Evolutionary conservation across 2,329 filamentous ascomycete species (phyloP).

Genomic region (Zymoseptoria tritici): DNA sequence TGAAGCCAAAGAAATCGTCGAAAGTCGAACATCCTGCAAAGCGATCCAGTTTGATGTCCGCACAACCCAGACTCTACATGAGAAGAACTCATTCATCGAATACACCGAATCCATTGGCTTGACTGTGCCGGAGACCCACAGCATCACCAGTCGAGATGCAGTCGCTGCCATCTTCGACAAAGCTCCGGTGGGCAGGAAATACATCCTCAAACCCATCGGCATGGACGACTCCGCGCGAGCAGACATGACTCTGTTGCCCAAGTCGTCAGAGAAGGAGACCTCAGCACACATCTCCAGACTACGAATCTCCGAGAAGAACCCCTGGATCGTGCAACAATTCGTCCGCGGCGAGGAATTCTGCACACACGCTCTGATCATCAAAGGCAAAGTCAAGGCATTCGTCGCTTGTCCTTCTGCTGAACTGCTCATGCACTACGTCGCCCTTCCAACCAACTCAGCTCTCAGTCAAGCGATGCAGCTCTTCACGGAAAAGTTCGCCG

Average conservation of each 20-base stretch:
- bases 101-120: constrained; percentile 50
- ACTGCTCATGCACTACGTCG: constrained; percentile 59
- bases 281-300: constrained; percentile 48
- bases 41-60: constrained; percentile 56
- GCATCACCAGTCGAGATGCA: constrained; percentile 38
- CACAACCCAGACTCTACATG: constrained; percentile 52
- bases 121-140: constrained; percentile 36
- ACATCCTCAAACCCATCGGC: constrained; percentile 60
- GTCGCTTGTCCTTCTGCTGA: constrained; percentile 58
- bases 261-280: constrained; percentile 47
- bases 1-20: constrained; percentile 53
- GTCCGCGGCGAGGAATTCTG: constrained; percentile 60
- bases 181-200: constrained; percentile 36
- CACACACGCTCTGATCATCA: constrained; percentile 62
- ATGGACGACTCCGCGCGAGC: constrained; percentile 54
- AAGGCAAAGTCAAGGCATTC: constrained; percentile 58
- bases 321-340: constrained; percentile 65
- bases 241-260: constrained; percentile 59
- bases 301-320: constrained; percentile 45
- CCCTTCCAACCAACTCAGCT: constrained; percentile 48
- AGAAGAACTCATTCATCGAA: constrained; percentile 59
- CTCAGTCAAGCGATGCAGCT: constrained; percentile 54
- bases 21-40: constrained; percentile 50
- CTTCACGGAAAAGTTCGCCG: constrained; percentile 56
- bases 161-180: constrained; percentile 6